Conservation (phyloP, 1,139 yeast species). For the Yamadazyma jaroonii region DNA sequence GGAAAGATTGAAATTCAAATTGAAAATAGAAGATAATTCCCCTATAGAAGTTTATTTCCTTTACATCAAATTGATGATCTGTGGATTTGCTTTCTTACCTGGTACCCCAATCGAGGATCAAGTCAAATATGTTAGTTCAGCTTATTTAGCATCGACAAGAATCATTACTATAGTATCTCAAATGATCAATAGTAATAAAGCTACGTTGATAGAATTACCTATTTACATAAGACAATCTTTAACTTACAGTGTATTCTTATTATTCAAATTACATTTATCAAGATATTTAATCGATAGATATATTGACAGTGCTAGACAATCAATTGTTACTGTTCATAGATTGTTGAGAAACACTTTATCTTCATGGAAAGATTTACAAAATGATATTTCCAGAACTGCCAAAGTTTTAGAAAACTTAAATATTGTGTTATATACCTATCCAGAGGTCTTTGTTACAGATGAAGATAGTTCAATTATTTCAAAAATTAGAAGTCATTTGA, state of each 20-base stretch:
- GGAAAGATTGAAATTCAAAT: slow-evolving; percentile 63
- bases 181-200: slow-evolving; percentile 50
- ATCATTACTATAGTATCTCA: slow-evolving; percentile 76
- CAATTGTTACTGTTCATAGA: slow-evolving; percentile 89
- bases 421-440: slow-evolving; percentile 82
- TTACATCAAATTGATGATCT: slow-evolving; percentile 76
- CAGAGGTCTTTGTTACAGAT: slow-evolving; percentile 58
- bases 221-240: slow-evolving; percentile 84
- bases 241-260: slow-evolving; percentile 72
- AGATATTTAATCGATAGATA: slow-evolving; percentile 73
- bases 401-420: slow-evolving; percentile 89
- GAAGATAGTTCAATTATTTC: slow-evolving; percentile 63
- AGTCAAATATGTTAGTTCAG: slow-evolving; percentile 77
- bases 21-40: slow-evolving; percentile 60
- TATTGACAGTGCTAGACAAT: slow-evolving; percentile 86
- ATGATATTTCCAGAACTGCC: slow-evolving; percentile 89
- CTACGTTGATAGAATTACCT: slow-evolving; percentile 79
- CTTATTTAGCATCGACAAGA: slow-evolving; percentile 78
- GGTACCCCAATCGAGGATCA: slow-evolving; percentile 90
- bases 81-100: slow-evolving; percentile 88
- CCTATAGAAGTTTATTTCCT: slow-evolving; percentile 75
- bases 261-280: slow-evolving; percentile 80
- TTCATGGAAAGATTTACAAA: slow-evolving; percentile 89
- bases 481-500: slow-evolving; percentile 87
- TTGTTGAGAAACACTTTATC: slow-evolving; percentile 81